Percentiles rank a stretch among this genome's conserved stretches.
Conservation (phyloP, 371 early-diverging fungal species). For the Parasitella parasitica region DNA sequence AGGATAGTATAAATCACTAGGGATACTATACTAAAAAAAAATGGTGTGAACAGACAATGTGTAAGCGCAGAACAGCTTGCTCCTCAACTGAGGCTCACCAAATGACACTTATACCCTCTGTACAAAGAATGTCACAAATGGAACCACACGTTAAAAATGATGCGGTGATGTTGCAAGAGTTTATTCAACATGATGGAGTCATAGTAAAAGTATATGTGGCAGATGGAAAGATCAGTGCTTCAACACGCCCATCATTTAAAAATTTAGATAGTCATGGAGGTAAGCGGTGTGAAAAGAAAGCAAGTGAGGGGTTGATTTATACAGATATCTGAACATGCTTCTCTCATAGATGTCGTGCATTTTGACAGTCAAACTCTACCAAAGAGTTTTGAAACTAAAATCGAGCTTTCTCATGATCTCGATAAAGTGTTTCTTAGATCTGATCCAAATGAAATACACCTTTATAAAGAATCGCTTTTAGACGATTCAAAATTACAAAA, state of each 20-base stretch:
- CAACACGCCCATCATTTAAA: slow-evolving; percentile 45
- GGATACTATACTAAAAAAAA: background rate
- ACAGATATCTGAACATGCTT: too few species aligned
- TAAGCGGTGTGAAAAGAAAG: too few species aligned
- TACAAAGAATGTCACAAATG: slow-evolving; percentile 15
- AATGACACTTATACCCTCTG: slow-evolving; percentile 43
- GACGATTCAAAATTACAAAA: slow-evolving; percentile 27
- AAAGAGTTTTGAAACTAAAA: slow-evolving; percentile 32
- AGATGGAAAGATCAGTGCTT: slow-evolving; percentile 37
- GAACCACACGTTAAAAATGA: slow-evolving; percentile 21
- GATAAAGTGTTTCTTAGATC: slow-evolving; percentile 24
- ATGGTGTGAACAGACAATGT: slow-evolving; percentile 32
- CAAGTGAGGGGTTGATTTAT: too few species aligned
- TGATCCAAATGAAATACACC: slow-evolving; percentile 18
- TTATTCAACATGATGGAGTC: slow-evolving; percentile 50
- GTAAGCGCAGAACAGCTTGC: slow-evolving; percentile 49
- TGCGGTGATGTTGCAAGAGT: slow-evolving; percentile 47
- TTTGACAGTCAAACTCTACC: slow-evolving; percentile 53
- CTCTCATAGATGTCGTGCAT: slow-evolving; percentile 24
- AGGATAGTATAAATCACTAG: background rate
- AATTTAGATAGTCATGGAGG: slow-evolving; percentile 28
- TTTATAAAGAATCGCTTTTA: slow-evolving; percentile 23
- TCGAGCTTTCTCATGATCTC: slow-evolving; percentile 19
- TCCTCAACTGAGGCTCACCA: slow-evolving; percentile 45
- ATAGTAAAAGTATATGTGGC: slow-evolving; percentile 50